A percentile compares a stretch with the other conserved stretches of the same genome.
Evolutionary conservation across 2,329 filamentous ascomycete species (phyloP).

Genomic region (Cyanodermella asteris): DNA sequence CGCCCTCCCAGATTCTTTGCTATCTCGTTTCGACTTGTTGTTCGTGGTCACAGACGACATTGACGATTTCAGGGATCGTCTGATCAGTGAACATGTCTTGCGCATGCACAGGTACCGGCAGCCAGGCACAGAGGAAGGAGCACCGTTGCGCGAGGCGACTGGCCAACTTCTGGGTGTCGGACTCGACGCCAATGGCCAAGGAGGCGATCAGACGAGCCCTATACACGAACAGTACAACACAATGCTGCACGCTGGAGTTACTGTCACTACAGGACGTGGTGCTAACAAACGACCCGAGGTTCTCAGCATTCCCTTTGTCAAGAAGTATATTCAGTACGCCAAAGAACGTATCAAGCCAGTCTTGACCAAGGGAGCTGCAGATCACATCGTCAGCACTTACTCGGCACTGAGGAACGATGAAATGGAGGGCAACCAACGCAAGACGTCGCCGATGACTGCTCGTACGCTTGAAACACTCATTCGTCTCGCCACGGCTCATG

Average conservation of each 20-base stretch:
- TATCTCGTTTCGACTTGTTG: slow-evolving; percentile 94
- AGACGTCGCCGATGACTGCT: slow-evolving; percentile 86
- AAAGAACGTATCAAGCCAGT: slow-evolving; percentile 80
- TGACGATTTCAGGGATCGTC: slow-evolving; percentile 73
- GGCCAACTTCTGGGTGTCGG: slow-evolving; percentile 75
- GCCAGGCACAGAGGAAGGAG: slow-evolving; percentile 79
- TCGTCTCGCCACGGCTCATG: slow-evolving; percentile 86
- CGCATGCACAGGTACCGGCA: slow-evolving; percentile 94
- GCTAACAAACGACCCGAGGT: slow-evolving; percentile 62
- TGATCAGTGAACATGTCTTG: slow-evolving; percentile 87
- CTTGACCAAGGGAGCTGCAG: slow-evolving; percentile 73
- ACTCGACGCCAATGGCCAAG: slow-evolving; percentile 50
- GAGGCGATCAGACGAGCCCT: slow-evolving; percentile 55
- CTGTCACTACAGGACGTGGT: slow-evolving; percentile 50
- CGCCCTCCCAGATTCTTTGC: slow-evolving; percentile 78
- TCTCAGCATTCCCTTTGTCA: slow-evolving; percentile 90
- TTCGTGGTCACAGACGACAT: slow-evolving; percentile 98
- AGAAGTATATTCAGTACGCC: slow-evolving; percentile 98
- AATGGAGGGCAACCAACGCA: slow-evolving; percentile 77
- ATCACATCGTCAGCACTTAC: slow-evolving; percentile 79
- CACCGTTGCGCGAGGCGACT: slow-evolving; percentile 72
- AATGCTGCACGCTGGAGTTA: slow-evolving; percentile 86
- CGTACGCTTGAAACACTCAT: slow-evolving; percentile 97
- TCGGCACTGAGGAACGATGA: slow-evolving; percentile 89
- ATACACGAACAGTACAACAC: slow-evolving; percentile 92